Conservation (phyloP, 805 yeast species). For the Ogataea pilisensis region DNA sequence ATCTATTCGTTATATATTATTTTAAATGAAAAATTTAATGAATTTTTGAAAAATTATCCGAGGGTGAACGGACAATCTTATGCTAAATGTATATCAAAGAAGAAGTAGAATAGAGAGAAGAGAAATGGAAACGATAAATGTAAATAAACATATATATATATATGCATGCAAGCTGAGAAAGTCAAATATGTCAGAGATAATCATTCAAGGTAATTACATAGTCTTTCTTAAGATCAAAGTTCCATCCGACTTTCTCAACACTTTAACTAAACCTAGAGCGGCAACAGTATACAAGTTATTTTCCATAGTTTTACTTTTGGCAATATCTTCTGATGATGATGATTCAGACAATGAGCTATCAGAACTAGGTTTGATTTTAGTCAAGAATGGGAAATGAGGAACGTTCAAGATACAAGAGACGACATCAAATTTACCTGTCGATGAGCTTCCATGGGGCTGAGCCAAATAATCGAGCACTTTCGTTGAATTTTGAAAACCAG, state of each 20-base stretch:
- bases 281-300: conserved; percentile 23
- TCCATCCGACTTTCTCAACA: conserved; percentile 15
- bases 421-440: conserved; percentile 7
- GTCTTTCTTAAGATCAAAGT: conserved; percentile 16
- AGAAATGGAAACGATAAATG: background rate
- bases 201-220: too few relatives aligned
- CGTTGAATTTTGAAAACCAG: conserved; percentile 10
- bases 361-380: conserved; percentile 4
- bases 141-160: too few relatives aligned
- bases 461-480: conserved; percentile 10
- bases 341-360: background rate
- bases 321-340: background rate
- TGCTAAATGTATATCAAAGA: background rate
- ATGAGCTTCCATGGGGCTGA: background rate
- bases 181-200: too few relatives aligned
- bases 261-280: conserved; percentile 23
- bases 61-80: too few relatives aligned
- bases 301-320: conserved; percentile 5
- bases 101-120: background rate
- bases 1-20: too few relatives aligned
- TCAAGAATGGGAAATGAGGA: conserved; percentile 21
- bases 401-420: conserved; percentile 20
- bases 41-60: too few relatives aligned
- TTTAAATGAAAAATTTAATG: too few relatives aligned
- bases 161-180: too few relatives aligned